A percentile compares a stretch with the other conserved stretches of the same genome.
phyloP scores from a whole-genome alignment of 345 rosid species.

The Bruguiera sexangula region DNA sequence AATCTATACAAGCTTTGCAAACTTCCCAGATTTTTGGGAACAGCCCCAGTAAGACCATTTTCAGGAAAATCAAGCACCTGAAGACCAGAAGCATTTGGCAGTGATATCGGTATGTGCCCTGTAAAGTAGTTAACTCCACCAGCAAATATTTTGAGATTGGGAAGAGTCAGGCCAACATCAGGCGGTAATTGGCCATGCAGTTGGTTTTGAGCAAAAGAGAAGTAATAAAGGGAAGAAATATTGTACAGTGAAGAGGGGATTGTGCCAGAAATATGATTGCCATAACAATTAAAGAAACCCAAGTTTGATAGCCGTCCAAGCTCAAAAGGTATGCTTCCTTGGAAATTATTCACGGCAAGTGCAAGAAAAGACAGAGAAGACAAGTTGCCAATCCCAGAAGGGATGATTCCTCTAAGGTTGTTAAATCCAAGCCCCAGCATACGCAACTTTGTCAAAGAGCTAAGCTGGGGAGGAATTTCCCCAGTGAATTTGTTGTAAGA shows the following conservation, averaged over 20 bases:
- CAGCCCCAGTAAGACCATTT: slow-evolving; percentile 17
- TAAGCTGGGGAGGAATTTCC: slow-evolving; percentile 20
- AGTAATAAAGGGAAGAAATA: slow-evolving; percentile 19
- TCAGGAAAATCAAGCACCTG: slow-evolving; percentile 22
- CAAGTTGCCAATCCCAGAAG: slow-evolving; percentile 30
- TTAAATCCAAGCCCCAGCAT: background rate
- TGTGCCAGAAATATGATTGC: slow-evolving; percentile 25
- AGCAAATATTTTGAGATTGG: slow-evolving; percentile 18
- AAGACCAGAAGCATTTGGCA: slow-evolving; percentile 29
- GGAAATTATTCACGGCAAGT: slow-evolving; percentile 11
- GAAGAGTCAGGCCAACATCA: slow-evolving; percentile 23
- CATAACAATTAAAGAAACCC: slow-evolving; percentile 8
- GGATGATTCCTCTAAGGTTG: slow-evolving; percentile 17
- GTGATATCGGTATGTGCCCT: slow-evolving; percentile 23
- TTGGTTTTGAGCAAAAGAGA: slow-evolving; percentile 24
- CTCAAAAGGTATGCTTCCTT: slow-evolving; percentile 24
- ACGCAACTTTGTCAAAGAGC: slow-evolving; percentile 7
- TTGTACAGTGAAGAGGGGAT: slow-evolving; percentile 31
- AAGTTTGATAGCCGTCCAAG: slow-evolving; percentile 23
- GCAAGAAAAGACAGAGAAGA: slow-evolving; percentile 8
- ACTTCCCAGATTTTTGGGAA: slow-evolving; percentile 16
- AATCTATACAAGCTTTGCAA: slow-evolving; percentile 18
- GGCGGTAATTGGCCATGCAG: slow-evolving; percentile 25
- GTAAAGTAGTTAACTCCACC: slow-evolving; percentile 29
- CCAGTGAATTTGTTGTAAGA: slow-evolving; percentile 2